Evolutionary conservation across 768 basidiomycete species (phyloP).

Genomic region (Cubamyces lactineus): DNA sequence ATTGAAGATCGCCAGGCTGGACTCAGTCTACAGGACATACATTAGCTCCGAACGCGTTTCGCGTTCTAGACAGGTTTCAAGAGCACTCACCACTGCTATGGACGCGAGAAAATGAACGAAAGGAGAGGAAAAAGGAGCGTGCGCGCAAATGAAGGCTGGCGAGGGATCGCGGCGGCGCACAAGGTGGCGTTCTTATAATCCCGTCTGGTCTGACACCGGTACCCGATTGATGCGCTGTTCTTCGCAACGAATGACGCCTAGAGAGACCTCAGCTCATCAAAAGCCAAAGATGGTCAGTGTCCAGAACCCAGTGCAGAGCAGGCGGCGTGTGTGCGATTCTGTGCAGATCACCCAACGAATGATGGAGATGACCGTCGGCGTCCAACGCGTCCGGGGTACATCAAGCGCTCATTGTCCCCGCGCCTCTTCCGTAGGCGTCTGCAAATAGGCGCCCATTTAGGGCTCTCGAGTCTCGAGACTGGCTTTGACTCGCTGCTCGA

Average conservation of each 20-base stretch:
- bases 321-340: slow-evolving; percentile 3
- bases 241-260: slow-evolving; percentile 15
- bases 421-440: too few relatives aligned
- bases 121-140: slow-evolving; percentile 9
- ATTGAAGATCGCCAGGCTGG: slow-evolving; percentile 9
- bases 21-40: background rate
- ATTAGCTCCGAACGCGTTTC: too few relatives aligned
- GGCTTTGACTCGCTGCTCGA: too few relatives aligned
- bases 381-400: background rate
- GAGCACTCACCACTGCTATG: slow-evolving; percentile 1
- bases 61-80: too few relatives aligned
- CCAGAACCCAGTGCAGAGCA: background rate
- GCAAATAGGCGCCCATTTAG: background rate
- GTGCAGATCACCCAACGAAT: slow-evolving; percentile 10
- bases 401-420: background rate
- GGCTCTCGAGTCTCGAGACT: too few relatives aligned
- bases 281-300: slow-evolving; percentile 15
- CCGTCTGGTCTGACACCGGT: slow-evolving; percentile 1
- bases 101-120: background rate
- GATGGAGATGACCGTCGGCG: slow-evolving; percentile 5
- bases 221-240: slow-evolving; percentile 19
- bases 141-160: slow-evolving; percentile 9
- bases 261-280: slow-evolving; percentile 18
- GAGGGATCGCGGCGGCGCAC: background rate
- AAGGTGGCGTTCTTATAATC: slow-evolving; percentile 1